Evolutionary conservation across 495 filamentous ascomycete genomes (phyloP), one percentile per base, ranked within the genome.

Genomic region (Letharia columbiana): DNA sequence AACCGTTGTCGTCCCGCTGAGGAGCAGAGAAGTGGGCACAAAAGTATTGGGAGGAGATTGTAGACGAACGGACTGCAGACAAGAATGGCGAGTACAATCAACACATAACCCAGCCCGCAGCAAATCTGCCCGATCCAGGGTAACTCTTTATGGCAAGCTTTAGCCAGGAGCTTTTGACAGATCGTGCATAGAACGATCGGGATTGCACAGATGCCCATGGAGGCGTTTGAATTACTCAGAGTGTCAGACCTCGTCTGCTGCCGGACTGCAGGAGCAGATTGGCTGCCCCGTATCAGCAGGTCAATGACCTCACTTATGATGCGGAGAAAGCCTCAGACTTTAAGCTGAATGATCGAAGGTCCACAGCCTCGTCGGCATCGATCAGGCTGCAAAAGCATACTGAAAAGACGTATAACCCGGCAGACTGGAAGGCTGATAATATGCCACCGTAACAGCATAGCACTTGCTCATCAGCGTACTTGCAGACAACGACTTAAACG

Each of bases 51-150:
- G 4, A 57, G 54, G 18, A 57, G 54, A 57, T 23, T 57, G 17
- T 57, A 57, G 31, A 57, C 33, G 0, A 57, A 20, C 2, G 54
- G 54, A 57, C 54, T 20, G 54, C 54, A 57, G 17, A 37, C 33
- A 57, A 57, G 54, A 20, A 57, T 57, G 54, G 28, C 17, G 54
- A 57, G 54, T 23, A 57, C 33, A 37, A 57, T 35, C 17, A 57
- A 37, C 0, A 57, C 31, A n/a, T 57, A 57, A 18, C 54, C 54
- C 54, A 57, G 54, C 15, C 54, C 54, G n/a, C 54, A 57, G 54
- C 54, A 57, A 37, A 57, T 20, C 33, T 57, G 31, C 33, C 5
- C 15, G 17, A 57, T 20, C 54, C 54, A 57, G 6, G 54, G 17
- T 17, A 57, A 37, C 1, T 57, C 54, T 17, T 11, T 37, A 17